Evolutionary conservation across 176 grass and related monocot species (phyloP), one percentile per base, ranked within the genome.

Genomic region (Eremochloa ophiuroides): DNA sequence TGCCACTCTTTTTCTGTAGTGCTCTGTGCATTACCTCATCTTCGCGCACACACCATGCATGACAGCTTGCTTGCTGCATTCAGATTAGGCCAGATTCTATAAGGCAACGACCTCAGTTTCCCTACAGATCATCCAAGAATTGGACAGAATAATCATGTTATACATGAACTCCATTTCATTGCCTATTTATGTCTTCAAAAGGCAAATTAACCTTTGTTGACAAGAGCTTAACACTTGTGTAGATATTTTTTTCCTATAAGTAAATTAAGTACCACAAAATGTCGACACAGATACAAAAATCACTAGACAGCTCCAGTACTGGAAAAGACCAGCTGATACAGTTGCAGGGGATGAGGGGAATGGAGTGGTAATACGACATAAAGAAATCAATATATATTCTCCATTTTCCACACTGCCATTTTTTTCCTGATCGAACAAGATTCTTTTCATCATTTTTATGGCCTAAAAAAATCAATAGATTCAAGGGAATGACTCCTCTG

Each of bases 401-500:
- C 47, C 1, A 9, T 38, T 14, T 51, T 50, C 37, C 60, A 71
- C 28, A 4, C 29, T 7, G 4, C 23, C 61, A 14, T 44, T 43
- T 39, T 38, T 72, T 64, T 37, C 48, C 20, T 77, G 10, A 30
- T 59, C 26, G 26, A 64, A 47, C 27, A 64, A 78, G 0, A 23
- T 26, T 58, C 33, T 34, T 33, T 58, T 30, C 22, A 43, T 47
- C 37, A 0, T 28, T 20, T 80, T 42, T 14, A 75, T 59, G 61
- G 48, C 70, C n/a, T n/a, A n/a, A n/a, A n/a, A n/a, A n/a, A n/a
- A n/a, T n/a, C 46, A 34, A 28, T 69, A 81, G 75, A 71, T 69
- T 80, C 65, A 66, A 65, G 43, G 23, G 46, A 81, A 72, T 58
- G 41, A 47, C 66, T 73, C 65, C 25, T 29, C 55, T 40, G 66